Evolutionary conservation across 768 basidiomycete genomes (phyloP).

Genomic region (Tephrocybe rancida): DNA sequence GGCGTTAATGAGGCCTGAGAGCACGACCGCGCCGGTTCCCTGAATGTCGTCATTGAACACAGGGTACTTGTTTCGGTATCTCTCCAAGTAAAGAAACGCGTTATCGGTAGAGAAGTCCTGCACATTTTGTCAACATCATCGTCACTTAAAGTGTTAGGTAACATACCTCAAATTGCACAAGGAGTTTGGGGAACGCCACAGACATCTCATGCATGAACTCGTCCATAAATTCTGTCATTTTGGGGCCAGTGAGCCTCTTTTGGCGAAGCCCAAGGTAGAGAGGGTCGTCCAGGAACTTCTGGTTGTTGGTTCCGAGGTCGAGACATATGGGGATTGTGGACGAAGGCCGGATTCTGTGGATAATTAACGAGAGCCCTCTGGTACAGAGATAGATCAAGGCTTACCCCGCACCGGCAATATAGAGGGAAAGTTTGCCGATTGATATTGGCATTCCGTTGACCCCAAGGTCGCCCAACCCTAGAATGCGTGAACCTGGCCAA

Average conservation of each 20-base stretch:
- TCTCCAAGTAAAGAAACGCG: constrained; percentile 83
- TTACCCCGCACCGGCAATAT: constrained; percentile 88
- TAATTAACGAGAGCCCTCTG: background rate
- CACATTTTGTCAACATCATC: background rate
- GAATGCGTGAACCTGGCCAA: constrained; percentile 73
- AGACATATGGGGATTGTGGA: constrained; percentile 84
- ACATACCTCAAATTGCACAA: constrained; percentile 82
- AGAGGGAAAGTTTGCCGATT: constrained; percentile 91
- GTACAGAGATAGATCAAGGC: constrained; percentile 15
- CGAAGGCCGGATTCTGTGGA: constrained; percentile 65
- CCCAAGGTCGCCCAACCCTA: constrained; percentile 85
- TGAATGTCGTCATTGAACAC: constrained; percentile 93
- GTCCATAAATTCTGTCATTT: constrained; percentile 86
- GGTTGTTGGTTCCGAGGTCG: constrained; percentile 90
- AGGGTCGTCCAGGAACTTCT: constrained; percentile 79
- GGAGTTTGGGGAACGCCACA: constrained; percentile 71
- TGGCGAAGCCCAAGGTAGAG: constrained; percentile 87
- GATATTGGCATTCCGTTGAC: constrained; percentile 88
- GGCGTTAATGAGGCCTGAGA: constrained; percentile 89
- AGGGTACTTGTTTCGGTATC: constrained; percentile 74
- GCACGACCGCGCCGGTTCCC: constrained; percentile 88
- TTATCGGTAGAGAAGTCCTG: constrained; percentile 93
- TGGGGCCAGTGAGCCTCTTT: constrained; percentile 60
- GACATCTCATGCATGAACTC: constrained; percentile 89
- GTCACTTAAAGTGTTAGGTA: background rate